phyloP scores from a whole-genome alignment of 73 alveolate species.

The Paramecium bursaria region DNA sequence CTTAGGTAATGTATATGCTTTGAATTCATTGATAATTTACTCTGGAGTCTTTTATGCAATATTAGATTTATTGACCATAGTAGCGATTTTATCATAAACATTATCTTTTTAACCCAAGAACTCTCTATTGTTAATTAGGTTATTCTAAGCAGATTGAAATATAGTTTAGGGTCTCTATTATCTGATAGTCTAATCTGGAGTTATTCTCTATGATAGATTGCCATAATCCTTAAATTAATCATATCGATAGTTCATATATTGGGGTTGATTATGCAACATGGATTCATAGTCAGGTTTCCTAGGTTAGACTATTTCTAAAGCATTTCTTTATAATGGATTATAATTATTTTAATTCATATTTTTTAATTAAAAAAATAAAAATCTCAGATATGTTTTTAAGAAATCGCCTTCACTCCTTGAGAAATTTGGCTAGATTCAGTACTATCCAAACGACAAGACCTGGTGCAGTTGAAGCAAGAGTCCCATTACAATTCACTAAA shows the following conservation, averaged over 20 bases:
- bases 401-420: conserved; percentile 35
- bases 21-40: conserved; percentile 67
- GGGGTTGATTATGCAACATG: conserved; percentile 46
- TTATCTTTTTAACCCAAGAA: conserved; percentile 5
- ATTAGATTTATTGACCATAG: neutral
- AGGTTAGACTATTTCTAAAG: conserved; percentile 20
- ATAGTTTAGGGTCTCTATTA: conserved; percentile 53
- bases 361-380: no score
- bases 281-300: conserved; percentile 7
- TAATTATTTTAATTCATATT: conserved; percentile 13
- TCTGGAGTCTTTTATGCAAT: conserved; percentile 59
- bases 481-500: conserved; percentile 77
- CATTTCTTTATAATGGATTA: conserved; percentile 44
- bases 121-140: conserved; percentile 28
- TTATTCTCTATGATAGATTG: conserved; percentile 51
- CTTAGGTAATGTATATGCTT: conserved; percentile 68
- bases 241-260: conserved; percentile 19
- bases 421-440: conserved; percentile 48
- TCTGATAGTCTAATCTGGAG: conserved; percentile 55
- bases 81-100: conserved; percentile 11
- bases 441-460: conserved; percentile 18
- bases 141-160: conserved; percentile 46
- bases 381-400: conserved; percentile 64
- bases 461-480: conserved; percentile 9
- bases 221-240: conserved; percentile 49